Evolutionary conservation across 2,329 filamentous ascomycete species (phyloP).

Genomic region (Ophiocordyceps unilateralis): DNA sequence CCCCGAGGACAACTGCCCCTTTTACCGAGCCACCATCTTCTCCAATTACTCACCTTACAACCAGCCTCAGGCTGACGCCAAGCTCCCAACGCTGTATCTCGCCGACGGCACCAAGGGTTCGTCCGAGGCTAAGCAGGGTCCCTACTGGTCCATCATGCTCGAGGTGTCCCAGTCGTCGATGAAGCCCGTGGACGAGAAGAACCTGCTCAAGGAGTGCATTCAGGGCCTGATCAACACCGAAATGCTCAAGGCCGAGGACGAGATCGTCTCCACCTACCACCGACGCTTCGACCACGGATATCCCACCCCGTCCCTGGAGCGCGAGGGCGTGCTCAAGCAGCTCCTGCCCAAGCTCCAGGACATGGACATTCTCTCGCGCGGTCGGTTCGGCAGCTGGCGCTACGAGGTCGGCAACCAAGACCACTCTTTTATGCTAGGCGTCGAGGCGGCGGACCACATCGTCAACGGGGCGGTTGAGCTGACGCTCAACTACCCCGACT

Average conservation of each 20-base stretch:
- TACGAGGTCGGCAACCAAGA: constrained; percentile 97
- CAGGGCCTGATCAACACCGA: constrained; percentile 95
- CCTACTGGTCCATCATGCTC: constrained; percentile 99
- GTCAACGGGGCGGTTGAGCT: constrained; percentile 79
- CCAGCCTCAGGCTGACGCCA: constrained; percentile 67
- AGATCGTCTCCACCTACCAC: constrained; percentile 97
- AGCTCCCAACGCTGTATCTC: constrained; percentile 73
- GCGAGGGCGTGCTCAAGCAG: constrained; percentile 84
- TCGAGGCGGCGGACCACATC: constrained; percentile 83
- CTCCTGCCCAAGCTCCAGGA: constrained; percentile 84
- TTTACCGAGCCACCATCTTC: constrained; percentile 99
- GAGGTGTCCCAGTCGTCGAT: constrained; percentile 90
- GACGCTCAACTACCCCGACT: constrained; percentile 92
- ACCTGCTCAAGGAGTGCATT: constrained; percentile 77
- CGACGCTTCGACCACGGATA: constrained; percentile 97
- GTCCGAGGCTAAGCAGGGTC: constrained; percentile 61
- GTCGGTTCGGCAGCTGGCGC: constrained; percentile 93
- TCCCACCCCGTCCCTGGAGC: constrained; percentile 85
- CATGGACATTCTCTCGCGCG: constrained; percentile 84
- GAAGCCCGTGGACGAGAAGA: constrained; percentile 84
- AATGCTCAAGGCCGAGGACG: constrained; percentile 79
- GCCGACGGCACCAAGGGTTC: constrained; percentile 71
- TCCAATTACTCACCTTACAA: constrained; percentile 99
- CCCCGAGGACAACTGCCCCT: constrained; percentile 95
- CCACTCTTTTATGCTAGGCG: constrained; percentile 93